Percentiles rank a stretch among this genome's conserved stretches.
These are phyloP conservation scores for Cordyceps cateniannulata DNA, from an alignment of 2,329 filamentous ascomycete genomes.

Conservation along the genomic window DNA sequence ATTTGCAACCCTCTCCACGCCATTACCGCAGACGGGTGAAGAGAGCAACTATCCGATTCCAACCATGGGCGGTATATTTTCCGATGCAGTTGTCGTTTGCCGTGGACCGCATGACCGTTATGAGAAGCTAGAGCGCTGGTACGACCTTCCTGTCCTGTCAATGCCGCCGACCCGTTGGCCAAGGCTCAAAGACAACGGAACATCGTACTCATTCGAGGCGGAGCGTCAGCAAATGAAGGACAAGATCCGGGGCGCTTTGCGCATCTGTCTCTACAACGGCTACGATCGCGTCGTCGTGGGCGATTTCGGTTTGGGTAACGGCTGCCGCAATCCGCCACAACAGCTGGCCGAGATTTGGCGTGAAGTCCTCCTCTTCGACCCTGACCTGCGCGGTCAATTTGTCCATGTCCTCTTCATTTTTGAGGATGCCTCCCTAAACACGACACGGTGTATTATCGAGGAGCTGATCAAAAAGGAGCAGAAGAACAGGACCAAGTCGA, in stretches of 20 bases:
- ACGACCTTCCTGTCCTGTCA: constrained; percentile 63
- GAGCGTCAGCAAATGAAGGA: constrained; percentile 66
- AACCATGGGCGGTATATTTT: constrained; percentile 62
- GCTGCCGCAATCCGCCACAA: constrained; percentile 57
- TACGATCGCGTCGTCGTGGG: constrained; percentile 54
- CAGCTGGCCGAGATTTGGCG: constrained; percentile 62
- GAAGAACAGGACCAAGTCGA: constrained; percentile 27
- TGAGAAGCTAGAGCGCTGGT: constrained; percentile 48
- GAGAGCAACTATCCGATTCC: constrained; percentile 64
- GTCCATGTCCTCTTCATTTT: constrained; percentile 58
- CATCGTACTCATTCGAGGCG: constrained; percentile 63
- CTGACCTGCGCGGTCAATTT: constrained; percentile 56
- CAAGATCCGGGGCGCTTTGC: constrained; percentile 64
- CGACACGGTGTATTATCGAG: constrained; percentile 45
- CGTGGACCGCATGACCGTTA: constrained; percentile 64
- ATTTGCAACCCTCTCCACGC: constrained; percentile 59
- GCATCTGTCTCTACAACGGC: constrained; percentile 58
- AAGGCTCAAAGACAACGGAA: constrained; percentile 62
- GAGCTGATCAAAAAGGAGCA: constrained; percentile 48
- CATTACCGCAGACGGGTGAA: constrained; percentile 42
- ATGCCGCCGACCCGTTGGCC: constrained; percentile 67
- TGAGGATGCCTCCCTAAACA: constrained; percentile 50
- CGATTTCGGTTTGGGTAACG: constrained; percentile 59
- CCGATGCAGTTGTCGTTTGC: constrained; percentile 65
- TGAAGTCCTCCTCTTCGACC: constrained; percentile 56